These are phyloP conservation scores for Lantana camara DNA, from an alignment of 257 asterid genomes.

Conservation along the genomic window DNA sequence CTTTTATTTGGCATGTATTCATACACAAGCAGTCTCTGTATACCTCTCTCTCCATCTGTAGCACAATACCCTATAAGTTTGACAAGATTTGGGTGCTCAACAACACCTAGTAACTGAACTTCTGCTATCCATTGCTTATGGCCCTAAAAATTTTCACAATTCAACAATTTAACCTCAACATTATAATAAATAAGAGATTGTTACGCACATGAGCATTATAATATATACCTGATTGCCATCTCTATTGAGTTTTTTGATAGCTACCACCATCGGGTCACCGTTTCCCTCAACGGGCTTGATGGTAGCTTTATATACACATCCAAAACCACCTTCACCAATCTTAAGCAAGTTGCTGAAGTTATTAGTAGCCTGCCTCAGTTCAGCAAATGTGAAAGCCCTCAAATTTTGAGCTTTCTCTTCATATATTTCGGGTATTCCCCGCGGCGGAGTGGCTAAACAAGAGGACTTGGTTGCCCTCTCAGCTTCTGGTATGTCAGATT, in stretches of 20 bases:
- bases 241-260: slow-evolving; percentile 78
- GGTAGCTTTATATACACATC: slow-evolving; percentile 69
- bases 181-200: not conserved
- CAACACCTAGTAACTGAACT: slow-evolving; percentile 85
- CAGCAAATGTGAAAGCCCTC: slow-evolving; percentile 66
- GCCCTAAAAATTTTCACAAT: slow-evolving; percentile 50
- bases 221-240: slow-evolving; percentile 70
- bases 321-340: slow-evolving; percentile 96
- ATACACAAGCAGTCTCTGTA: slow-evolving; percentile 84
- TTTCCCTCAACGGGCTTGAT: slow-evolving; percentile 61
- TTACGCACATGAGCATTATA: not conserved
- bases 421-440: slow-evolving; percentile 60
- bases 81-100: slow-evolving; percentile 82
- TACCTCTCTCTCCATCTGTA: slow-evolving; percentile 85
- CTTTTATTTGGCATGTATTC: slow-evolving; percentile 85
- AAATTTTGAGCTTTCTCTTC: slow-evolving; percentile 64
- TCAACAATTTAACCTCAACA: not conserved
- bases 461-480: slow-evolving; percentile 56
- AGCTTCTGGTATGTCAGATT: slow-evolving; percentile 43
- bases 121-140: slow-evolving; percentile 94
- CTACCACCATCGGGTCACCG: slow-evolving; percentile 63
- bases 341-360: slow-evolving; percentile 62
- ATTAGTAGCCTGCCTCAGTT: slow-evolving; percentile 69
- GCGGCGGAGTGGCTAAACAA: slow-evolving; percentile 46
- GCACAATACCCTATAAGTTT: slow-evolving; percentile 84